Evolutionary conservation across 176 grass and related monocot species (phyloP), one percentile per base, ranked within the genome.

Genomic region (Carex littledalei): DNA sequence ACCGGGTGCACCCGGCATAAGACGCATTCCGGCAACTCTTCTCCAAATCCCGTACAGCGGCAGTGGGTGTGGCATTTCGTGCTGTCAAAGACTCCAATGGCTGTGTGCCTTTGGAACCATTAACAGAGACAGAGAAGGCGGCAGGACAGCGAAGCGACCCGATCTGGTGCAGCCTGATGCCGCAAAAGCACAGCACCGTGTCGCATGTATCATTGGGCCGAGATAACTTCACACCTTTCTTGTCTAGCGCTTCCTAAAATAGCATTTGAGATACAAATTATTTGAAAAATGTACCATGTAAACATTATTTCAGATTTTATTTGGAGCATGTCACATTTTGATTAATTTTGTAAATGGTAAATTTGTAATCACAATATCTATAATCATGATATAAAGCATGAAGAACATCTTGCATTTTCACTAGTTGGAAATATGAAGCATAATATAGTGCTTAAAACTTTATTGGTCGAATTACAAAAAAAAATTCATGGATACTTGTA

Each of bases 91-190:
- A 37, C 24, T 78, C 21, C 26, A 78, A 4, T 8, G 22, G 26
- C 21, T 21, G 63, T 26, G 63, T 57, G 2, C 1, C 65, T 6
- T 32, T 50, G 37, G 45, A 43, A 13, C 24, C 50, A 6, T 18
- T 81, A 24, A 16, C 78, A 9, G 82, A 74, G 58, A 93, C 78
- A 54, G 85, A 84, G 91, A 99, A 99, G 70, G 96, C 93, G 5
- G 96, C 91, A 14, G 96, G 96, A 82, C 96, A 99, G 16, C 88
- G 93, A 65, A 99, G 96, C 81, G 96, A 99, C 21, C 91, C 93
- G 80, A 99, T 99, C 90, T 94, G 96, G 85, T 99, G 96, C 72
- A 99, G 91, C 66, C 96, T 91, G 85, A 99, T 99, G 82, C 96
- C 93, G 84, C 96, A 99, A 88, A 95, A 99, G 91, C 96, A 99